Percentiles rank a stretch among this genome's conserved stretches.
Conservation (phyloP, 2,329 filamentous ascomycete genomes). For the Diaporthe vexans region DNA sequence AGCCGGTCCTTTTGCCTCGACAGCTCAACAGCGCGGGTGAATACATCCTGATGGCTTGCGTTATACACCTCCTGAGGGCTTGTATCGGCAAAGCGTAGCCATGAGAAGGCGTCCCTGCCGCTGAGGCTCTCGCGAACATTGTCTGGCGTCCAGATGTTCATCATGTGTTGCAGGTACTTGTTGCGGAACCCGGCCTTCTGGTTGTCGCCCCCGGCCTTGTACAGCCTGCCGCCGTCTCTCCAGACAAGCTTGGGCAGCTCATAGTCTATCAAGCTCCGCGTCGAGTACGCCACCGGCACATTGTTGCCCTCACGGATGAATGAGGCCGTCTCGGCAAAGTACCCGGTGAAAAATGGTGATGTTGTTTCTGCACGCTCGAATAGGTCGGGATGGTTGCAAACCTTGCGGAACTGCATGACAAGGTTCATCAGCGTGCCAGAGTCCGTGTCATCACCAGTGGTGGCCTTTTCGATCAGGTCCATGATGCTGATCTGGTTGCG, state of each 20-base stretch:
- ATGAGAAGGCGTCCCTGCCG: constrained; percentile 82
- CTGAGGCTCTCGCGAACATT: constrained; percentile 77
- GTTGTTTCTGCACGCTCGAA: constrained; percentile 95
- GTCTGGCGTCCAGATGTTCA: constrained; percentile 92
- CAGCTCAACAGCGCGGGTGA: constrained; percentile 79
- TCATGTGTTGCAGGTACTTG: constrained; percentile 82
- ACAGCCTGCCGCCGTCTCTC: constrained; percentile 81
- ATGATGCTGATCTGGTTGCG: constrained; percentile 98
- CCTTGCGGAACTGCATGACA: constrained; percentile 99
- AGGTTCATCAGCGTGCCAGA: constrained; percentile 98
- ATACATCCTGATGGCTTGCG: constrained; percentile 77
- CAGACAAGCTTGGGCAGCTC: constrained; percentile 85
- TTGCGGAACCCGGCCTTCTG: constrained; percentile 82
- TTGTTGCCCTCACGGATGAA: constrained; percentile 90
- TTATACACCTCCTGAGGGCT: constrained; percentile 81
- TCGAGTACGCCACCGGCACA: constrained; percentile 87
- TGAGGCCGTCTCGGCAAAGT: constrained; percentile 94
- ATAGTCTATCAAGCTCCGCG: constrained; percentile 88
- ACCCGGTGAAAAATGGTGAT: constrained; percentile 85
- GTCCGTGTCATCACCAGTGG: constrained; percentile 93
- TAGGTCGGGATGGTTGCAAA: constrained; percentile 97
- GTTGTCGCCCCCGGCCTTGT: constrained; percentile 82
- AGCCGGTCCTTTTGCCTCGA: constrained; percentile 70
- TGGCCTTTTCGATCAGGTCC: constrained; percentile 97
- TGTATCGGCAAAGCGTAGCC: constrained; percentile 87